phyloP scores from a whole-genome alignment of 805 yeast species.

The Lachancea thermotolerans region DNA sequence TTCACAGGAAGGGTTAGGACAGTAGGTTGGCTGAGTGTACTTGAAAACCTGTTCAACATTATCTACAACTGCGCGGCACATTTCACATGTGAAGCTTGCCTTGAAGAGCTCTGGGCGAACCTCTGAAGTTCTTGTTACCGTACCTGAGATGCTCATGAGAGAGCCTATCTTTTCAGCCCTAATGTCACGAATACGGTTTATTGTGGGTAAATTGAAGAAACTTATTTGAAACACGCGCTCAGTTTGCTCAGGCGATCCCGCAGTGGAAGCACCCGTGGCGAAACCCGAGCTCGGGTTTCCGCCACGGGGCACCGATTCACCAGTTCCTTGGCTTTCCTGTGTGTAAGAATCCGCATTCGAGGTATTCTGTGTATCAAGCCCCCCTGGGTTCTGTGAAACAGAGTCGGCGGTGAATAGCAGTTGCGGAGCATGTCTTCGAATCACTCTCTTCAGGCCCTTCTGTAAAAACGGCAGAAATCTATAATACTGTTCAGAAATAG shows the following conservation, averaged over 20 bases:
- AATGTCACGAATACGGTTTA: conserved; percentile 81
- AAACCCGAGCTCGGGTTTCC: conserved; percentile 25
- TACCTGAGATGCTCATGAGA: conserved; percentile 79
- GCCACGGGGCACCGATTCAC: conserved; percentile 9
- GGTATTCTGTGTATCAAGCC: conserved; percentile 20
- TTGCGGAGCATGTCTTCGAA: conserved; percentile 70
- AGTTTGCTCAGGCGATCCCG: conserved; percentile 39
- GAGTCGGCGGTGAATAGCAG: conserved; percentile 45
- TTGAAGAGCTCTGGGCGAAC: conserved; percentile 89
- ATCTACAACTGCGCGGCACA: conserved; percentile 77
- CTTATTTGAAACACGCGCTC: conserved; percentile 86
- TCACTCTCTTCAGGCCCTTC: conserved; percentile 64
- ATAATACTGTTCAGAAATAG: conserved; percentile 85
- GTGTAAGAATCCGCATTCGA: conserved; percentile 5
- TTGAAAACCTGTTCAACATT: conserved; percentile 90
- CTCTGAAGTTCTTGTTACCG: conserved; percentile 93
- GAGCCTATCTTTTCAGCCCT: conserved; percentile 85
- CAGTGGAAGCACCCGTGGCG: conserved; percentile 26
- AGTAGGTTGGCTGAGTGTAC: conserved; percentile 90
- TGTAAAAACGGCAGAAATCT: conserved; percentile 83
- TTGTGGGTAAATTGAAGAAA: conserved; percentile 75
- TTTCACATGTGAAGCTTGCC: conserved; percentile 84
- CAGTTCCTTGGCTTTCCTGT: conserved; percentile 13
- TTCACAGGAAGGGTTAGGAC: conserved; percentile 82
- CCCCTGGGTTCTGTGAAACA: conserved; percentile 29